These are phyloP conservation scores for Cladosporium sp. DNA, from an alignment of 2,329 filamentous ascomycete genomes.

Conservation along the genomic window DNA sequence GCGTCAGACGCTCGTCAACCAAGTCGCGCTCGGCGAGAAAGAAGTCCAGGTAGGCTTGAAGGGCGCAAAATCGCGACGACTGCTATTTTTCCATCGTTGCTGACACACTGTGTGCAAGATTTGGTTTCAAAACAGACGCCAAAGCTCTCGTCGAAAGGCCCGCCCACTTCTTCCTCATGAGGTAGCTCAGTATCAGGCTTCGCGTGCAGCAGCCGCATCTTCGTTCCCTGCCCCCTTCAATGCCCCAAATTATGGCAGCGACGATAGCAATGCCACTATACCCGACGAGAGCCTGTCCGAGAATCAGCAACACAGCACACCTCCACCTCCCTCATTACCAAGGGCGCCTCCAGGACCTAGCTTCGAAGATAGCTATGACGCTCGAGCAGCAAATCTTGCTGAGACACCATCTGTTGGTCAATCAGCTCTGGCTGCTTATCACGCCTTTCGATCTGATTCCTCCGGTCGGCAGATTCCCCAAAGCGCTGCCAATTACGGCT, in stretches of 20 bases:
- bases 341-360: not conserved
- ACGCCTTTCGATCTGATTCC: not conserved
- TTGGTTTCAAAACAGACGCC: slow-evolving; percentile 94
- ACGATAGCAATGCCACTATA: slow-evolving; percentile 12
- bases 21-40: slow-evolving; percentile 85
- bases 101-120: slow-evolving; percentile 54
- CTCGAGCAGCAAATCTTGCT: not conserved
- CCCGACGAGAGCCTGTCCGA: slow-evolving; percentile 9
- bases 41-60: slow-evolving; percentile 75
- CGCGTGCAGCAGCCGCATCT: slow-evolving; percentile 15
- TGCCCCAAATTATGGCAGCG: slow-evolving; percentile 8
- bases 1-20: slow-evolving; percentile 75
- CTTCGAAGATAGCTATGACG: not conserved
- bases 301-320: slow-evolving; percentile 9
- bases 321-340: slow-evolving; percentile 4
- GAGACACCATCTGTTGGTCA: slow-evolving; percentile 2
- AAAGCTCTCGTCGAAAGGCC: slow-evolving; percentile 86
- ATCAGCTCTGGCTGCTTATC: slow-evolving; percentile 4
- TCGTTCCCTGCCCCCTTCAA: not conserved
- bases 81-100: slow-evolving; percentile 13
- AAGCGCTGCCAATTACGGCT: slow-evolving; percentile 5
- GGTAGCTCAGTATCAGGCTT: slow-evolving; percentile 43
- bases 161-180: slow-evolving; percentile 75
- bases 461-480: slow-evolving; percentile 1
- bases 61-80: no score